phyloP scores from a whole-genome alignment of 2,329 filamentous ascomycete genomes.

The Fusarium neocosmosporiellum region DNA sequence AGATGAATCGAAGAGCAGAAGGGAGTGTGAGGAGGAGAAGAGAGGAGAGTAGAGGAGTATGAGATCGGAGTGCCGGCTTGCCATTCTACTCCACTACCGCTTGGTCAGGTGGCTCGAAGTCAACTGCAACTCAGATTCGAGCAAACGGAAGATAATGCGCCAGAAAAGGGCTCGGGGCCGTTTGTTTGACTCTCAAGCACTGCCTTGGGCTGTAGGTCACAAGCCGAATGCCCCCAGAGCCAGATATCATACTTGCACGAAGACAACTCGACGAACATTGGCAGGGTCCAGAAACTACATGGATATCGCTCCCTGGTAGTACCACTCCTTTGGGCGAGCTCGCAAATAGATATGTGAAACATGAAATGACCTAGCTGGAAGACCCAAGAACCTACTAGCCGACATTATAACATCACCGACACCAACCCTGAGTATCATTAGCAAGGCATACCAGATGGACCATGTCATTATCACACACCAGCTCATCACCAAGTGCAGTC shows the following conservation, averaged over 20 bases:
- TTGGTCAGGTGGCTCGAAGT: neutral
- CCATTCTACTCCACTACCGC: neutral
- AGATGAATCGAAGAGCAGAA: neutral
- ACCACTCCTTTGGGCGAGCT: neutral
- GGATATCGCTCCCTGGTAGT: neutral
- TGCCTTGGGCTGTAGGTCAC: neutral
- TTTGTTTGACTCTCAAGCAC: neutral
- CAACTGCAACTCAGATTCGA: neutral
- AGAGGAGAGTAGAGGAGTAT: neutral
- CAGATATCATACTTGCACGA: neutral
- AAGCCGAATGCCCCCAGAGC: neutral
- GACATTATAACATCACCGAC: neutral
- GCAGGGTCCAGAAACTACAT: neutral
- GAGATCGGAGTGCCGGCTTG: neutral
- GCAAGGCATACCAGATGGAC: neutral
- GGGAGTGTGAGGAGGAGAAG: neutral
- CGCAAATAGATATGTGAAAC: neutral
- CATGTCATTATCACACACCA: neutral
- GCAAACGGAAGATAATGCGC: neutral
- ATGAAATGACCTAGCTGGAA: neutral
- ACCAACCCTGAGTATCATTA: neutral
- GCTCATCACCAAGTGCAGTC: slow-evolving; percentile 3
- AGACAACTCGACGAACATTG: neutral
- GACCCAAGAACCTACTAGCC: neutral
- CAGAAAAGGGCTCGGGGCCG: neutral